Conservation (phyloP, 2,329 filamentous ascomycete genomes). For the Aspergillus thermomutatus region DNA sequence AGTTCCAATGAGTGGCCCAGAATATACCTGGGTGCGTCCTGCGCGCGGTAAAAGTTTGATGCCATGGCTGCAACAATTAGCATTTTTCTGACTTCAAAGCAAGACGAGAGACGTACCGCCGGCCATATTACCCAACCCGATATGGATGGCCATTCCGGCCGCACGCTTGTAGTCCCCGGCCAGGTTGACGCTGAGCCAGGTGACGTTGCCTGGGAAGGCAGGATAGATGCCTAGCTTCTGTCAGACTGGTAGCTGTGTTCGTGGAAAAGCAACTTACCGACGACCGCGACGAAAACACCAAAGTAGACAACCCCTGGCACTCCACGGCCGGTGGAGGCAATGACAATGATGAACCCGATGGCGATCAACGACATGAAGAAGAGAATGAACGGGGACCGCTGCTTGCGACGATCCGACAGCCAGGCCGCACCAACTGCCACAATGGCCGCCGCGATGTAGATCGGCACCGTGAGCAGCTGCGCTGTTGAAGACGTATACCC, state of each 20-base stretch:
- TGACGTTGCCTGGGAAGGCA: slow-evolving; percentile 45
- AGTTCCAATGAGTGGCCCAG: slow-evolving; percentile 53
- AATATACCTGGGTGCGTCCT: slow-evolving; percentile 49
- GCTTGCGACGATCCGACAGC: slow-evolving; percentile 55
- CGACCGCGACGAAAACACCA: slow-evolving; percentile 46
- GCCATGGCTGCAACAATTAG: slow-evolving; percentile 54
- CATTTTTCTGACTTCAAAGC: not conserved
- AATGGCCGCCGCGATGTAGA: slow-evolving; percentile 39
- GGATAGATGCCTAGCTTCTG: slow-evolving; percentile 41
- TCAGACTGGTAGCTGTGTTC: not conserved
- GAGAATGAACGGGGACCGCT: slow-evolving; percentile 55
- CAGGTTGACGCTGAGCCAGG: slow-evolving; percentile 60
- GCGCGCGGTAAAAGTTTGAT: slow-evolving; percentile 64
- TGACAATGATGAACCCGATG: slow-evolving; percentile 55
- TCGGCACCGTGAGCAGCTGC: slow-evolving; percentile 40
- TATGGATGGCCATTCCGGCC: slow-evolving; percentile 63
- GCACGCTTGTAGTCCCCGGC: slow-evolving; percentile 55
- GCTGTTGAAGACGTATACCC: slow-evolving; percentile 39
- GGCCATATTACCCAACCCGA: slow-evolving; percentile 56
- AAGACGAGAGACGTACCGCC: slow-evolving; percentile 25
- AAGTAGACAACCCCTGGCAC: slow-evolving; percentile 46
- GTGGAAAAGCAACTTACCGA: slow-evolving; percentile 30
- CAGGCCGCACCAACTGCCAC: slow-evolving; percentile 48
- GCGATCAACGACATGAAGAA: slow-evolving; percentile 52
- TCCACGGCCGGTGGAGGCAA: slow-evolving; percentile 31